Base-by-base conservation (phyloP, 2,329 filamentous ascomycete species). In the Nakataea oryzae region DNA sequence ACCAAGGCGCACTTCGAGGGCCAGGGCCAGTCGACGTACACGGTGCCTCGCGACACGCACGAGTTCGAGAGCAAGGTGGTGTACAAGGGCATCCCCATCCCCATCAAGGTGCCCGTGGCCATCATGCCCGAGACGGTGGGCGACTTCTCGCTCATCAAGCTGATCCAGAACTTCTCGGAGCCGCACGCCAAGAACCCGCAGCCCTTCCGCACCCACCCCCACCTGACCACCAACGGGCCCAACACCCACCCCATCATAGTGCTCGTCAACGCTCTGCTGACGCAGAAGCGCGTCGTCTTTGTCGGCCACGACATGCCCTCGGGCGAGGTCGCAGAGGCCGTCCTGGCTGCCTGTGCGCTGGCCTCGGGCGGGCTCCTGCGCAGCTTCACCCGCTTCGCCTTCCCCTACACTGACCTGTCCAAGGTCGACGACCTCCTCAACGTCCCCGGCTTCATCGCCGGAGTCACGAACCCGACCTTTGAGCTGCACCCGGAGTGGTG, bases 351-450 rank as follows among this genome's bases (percentile, higher is more conserved):
- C 1, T 99, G 95, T 74, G 91, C 95, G 13, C 81, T 99, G 58
- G 93, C 90, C 17, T 97, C 93, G 14, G 95, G 95, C 26, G 93
- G 95, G 7, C 80, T 96, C n/a, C 79, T 99, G 47, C 84, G 93
- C 63, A 95, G 95, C 30, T 99, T 99, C 74, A 96, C 93, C 11
- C 85, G 95, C 24, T 91, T 97, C 75, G 95, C 95, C 0, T 99
- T 99, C 71, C 95, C 95, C 2, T 99, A 99, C 71, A 99, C 95
- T 1, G 95, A 99, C 76, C 81, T 99, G 56, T 97, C 92, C 66
- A 99, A 99, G 76, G 93, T 99, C 64, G 95, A 99, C 67, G 95
- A 97, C 72, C 82, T 99, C 13, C 82, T 99, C 58, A 93, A 96
- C 69, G 95, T 99, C 0, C 93, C 95, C 8, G 95, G 95, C 2